Base-by-base conservation (phyloP, 208 protist genomes). In the Trypanosoma platydactyli region DNA sequence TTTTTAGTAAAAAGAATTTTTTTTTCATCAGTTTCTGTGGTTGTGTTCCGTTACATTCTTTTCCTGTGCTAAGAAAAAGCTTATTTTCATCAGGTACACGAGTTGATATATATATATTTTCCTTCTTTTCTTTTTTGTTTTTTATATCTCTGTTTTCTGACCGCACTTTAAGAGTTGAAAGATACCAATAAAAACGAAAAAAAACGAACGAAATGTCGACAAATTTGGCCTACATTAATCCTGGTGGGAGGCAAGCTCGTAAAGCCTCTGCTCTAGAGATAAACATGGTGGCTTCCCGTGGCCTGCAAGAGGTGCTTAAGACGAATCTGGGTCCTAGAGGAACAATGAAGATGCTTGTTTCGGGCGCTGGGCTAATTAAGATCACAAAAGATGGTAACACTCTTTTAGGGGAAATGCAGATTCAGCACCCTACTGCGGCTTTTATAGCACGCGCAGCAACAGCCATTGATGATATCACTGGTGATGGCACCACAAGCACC, bases 351-450 rank as follows among this genome's bases (percentile, higher is more conserved):
- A 99, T 99, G 98, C 90, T 99, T 7, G 98, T 99, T 15, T 96
- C 89, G 38, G 99, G 99, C 49, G 90, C 97, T 66, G 99, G 99
- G 25, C 93, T 99, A 53, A 99, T 99, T 57, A 99, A 99, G 82
- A 95, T 99, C 22, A 99, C 99, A 9, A 99, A 99, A 82, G 99
- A 99, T 65, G 99, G 99, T 29, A 98, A 97, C 70, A 98, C 99
- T 27, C 91, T 99, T 29, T 86, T 99, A 12, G 91, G 99, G 42
- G 98, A 99, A 77, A 99, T 99, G 98, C 99, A 99, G 82, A 99
- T 99, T 76, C 97, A 99, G 76, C 98, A 99, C 79, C 99, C 99
- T 25, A 99, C 99, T 22, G 99, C 99, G 15, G 82, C 89, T 5
- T 81, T 99, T 11, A 99, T 99, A 77, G 98, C 98, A 9, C 93